These are phyloP conservation scores for Aspergillus bridgeri DNA, from an alignment of 495 filamentous ascomycete species.

Conservation along the genomic window DNA sequence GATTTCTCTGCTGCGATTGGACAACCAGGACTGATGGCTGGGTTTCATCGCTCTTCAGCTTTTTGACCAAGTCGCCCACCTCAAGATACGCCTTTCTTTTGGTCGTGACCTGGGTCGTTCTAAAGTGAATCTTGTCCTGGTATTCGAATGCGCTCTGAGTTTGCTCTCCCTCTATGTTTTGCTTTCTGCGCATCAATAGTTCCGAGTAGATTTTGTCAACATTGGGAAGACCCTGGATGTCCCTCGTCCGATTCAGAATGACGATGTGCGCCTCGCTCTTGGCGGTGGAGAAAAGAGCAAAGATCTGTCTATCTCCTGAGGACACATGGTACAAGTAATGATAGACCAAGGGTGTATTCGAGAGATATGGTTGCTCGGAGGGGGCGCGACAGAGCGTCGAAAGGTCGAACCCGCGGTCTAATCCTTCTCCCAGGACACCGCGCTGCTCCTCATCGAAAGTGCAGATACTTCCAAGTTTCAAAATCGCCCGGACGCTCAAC, in stretches of 20 bases:
- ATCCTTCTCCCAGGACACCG: constrained; percentile 86
- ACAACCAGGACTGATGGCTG: constrained; percentile 79
- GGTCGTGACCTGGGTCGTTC: constrained; percentile 80
- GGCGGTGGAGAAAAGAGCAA: constrained; percentile 84
- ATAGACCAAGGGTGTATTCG: constrained; percentile 66
- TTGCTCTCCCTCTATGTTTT: constrained; percentile 61
- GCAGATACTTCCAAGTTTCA: constrained; percentile 88
- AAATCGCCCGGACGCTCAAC: constrained; percentile 73
- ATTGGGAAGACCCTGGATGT: constrained; percentile 82
- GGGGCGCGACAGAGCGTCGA: constrained; percentile 63
- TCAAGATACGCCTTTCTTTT: constrained; percentile 84
- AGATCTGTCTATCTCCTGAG: constrained; percentile 86
- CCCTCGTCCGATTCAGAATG: constrained; percentile 73
- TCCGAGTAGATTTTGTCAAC: constrained; percentile 89
- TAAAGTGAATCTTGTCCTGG: constrained; percentile 83
- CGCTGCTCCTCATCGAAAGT: constrained; percentile 89
- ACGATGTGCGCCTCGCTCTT: constrained; percentile 79
- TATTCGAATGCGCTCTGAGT: constrained; percentile 83
- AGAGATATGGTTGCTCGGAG: constrained; percentile 69
- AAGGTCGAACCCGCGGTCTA: constrained; percentile 92
- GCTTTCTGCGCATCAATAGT: constrained; percentile 56
- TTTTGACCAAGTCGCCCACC: constrained; percentile 78
- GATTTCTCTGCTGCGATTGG: constrained; percentile 80
- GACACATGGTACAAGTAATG: constrained; percentile 90
- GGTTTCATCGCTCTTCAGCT: constrained; percentile 78